Evolutionary conservation across 1,139 yeast genomes (phyloP).

Genomic region (Suhomyces anneliseae): DNA sequence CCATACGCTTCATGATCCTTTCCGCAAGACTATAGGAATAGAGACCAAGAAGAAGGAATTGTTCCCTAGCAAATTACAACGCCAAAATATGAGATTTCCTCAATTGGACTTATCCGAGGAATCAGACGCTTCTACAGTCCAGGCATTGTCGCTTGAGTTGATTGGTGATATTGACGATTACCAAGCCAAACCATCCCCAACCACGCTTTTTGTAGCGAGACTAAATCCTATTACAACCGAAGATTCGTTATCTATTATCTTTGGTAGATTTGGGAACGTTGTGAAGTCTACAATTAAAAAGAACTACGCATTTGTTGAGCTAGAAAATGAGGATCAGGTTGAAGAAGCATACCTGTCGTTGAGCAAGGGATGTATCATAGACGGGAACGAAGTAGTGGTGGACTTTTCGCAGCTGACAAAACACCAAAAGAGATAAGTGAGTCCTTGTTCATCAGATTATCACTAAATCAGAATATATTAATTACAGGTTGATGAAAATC

Average conservation of each 20-base stretch:
- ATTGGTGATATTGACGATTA: slow-evolving; percentile 67
- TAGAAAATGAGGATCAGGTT: slow-evolving; percentile 45
- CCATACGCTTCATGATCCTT: slow-evolving; percentile 57
- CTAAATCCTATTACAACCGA: slow-evolving; percentile 59
- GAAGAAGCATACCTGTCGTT: slow-evolving; percentile 61
- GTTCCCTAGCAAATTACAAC: slow-evolving; percentile 12
- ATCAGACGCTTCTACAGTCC: slow-evolving; percentile 41
- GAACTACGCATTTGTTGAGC: slow-evolving; percentile 63
- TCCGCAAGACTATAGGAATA: slow-evolving; percentile 18
- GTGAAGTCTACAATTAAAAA: slow-evolving; percentile 19
- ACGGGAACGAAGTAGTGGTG: slow-evolving; percentile 62
- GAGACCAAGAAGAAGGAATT: background rate
- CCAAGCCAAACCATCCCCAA: slow-evolving; percentile 59
- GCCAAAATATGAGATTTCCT: slow-evolving; percentile 13
- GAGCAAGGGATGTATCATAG: slow-evolving; percentile 53
- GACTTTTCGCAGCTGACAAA: slow-evolving; percentile 55
- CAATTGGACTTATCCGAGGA: slow-evolving; percentile 12
- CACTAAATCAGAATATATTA: too few species aligned
- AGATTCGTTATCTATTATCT: slow-evolving; percentile 54
- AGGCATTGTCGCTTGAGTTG: slow-evolving; percentile 62
- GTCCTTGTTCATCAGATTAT: too few species aligned
- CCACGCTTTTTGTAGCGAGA: slow-evolving; percentile 61
- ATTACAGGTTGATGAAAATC: too few species aligned
- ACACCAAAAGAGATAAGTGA: too few species aligned
- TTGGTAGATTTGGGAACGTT: slow-evolving; percentile 60